A percentile compares a stretch with the other conserved stretches of the same genome.
phyloP scores from a whole-genome alignment of 2,329 filamentous ascomycete species.

The Orbilia ellipsospora region DNA sequence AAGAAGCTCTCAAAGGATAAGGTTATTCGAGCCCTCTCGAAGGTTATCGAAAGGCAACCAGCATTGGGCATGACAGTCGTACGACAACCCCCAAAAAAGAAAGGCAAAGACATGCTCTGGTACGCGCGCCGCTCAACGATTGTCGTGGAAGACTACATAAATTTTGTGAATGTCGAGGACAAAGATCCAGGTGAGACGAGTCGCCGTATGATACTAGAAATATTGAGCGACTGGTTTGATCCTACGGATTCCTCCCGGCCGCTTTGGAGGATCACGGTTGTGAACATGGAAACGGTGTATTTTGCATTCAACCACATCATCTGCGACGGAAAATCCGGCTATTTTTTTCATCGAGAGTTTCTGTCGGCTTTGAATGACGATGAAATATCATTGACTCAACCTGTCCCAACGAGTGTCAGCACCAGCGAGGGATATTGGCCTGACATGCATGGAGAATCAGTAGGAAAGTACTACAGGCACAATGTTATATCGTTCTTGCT shows the following conservation, averaged over 20 bases:
- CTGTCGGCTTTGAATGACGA: slow-evolving; percentile 21
- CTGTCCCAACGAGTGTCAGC: not conserved
- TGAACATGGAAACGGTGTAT: slow-evolving; percentile 19
- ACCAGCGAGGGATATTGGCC: slow-evolving; percentile 1
- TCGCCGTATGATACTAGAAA: slow-evolving; percentile 1
- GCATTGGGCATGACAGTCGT: slow-evolving; percentile 12
- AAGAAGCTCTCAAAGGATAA: not conserved
- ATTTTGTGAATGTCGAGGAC: slow-evolving; percentile 10
- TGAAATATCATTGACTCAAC: not conserved
- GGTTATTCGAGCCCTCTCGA: slow-evolving; percentile 13
- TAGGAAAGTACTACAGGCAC: not conserved
- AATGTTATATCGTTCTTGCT: slow-evolving; percentile 5
- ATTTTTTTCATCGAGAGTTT: slow-evolving; percentile 22
- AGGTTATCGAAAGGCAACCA: slow-evolving; percentile 17
- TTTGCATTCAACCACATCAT: slow-evolving; percentile 30
- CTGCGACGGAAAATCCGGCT: slow-evolving; percentile 25
- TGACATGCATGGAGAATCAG: not conserved
- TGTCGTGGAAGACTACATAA: slow-evolving; percentile 8
- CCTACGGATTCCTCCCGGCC: slow-evolving; percentile 14
- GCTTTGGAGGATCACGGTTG: slow-evolving; percentile 19
- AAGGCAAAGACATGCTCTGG: slow-evolving; percentile 28
- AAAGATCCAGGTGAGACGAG: not conserved
- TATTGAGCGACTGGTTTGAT: slow-evolving; percentile 24
- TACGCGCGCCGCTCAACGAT: slow-evolving; percentile 8
- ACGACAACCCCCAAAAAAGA: slow-evolving; percentile 7